A percentile compares a stretch with the other conserved stretches of the same genome.
phyloP scores from a whole-genome alignment of 139 green algal genomes.

The Diplosphaera chodatii region DNA sequence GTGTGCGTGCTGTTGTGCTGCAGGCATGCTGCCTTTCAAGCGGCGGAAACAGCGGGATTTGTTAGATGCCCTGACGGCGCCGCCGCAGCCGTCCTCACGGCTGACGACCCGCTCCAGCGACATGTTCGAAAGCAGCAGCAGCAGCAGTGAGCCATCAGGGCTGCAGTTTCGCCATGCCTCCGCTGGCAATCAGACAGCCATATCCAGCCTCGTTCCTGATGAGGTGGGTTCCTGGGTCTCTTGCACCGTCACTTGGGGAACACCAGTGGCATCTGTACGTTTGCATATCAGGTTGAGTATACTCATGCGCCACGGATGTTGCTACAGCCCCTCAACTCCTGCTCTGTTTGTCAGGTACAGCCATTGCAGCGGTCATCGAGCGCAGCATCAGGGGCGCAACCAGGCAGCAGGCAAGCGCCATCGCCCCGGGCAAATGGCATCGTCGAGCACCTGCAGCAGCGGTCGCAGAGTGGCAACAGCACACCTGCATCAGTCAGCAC shows the following conservation, averaged over 20 bases:
- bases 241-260: too few species aligned
- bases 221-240: too few species aligned
- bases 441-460: background rate
- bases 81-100: background rate
- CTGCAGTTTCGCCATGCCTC: background rate
- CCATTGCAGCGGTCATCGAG: background rate
- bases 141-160: too few species aligned
- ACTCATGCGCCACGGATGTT: too few species aligned
- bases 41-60: constrained; percentile 30
- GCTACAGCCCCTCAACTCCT: too few species aligned
- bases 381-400: background rate
- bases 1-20: background rate
- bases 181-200: background rate
- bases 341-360: too few species aligned
- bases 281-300: too few species aligned
- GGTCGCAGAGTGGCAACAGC: background rate
- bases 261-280: too few species aligned
- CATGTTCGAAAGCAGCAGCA: background rate
- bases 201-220: background rate
- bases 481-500: background rate
- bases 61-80: constrained; percentile 22
- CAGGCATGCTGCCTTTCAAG: constrained; percentile 33
- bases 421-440: background rate
- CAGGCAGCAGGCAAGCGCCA: too few species aligned
- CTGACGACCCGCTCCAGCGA: background rate